Base-by-base conservation (phyloP, 2,329 filamentous ascomycete genomes). In the Kalaharituber pfeilii region DNA sequence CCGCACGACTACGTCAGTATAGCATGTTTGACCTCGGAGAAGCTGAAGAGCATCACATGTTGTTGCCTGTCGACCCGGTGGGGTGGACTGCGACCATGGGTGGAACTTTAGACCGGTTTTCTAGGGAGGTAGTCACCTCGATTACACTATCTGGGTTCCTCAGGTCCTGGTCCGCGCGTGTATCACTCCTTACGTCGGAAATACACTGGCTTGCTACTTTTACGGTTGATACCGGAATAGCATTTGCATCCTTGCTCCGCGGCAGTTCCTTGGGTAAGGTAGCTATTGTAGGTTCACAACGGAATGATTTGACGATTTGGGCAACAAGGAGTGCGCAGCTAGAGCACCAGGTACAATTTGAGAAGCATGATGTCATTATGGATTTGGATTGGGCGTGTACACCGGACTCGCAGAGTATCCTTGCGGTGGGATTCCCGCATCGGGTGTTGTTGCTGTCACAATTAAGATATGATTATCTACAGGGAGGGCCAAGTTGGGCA, bases 351-450 rank as follows among this genome's bases (percentile, higher is more conserved):
- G 78, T 89, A 62, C 75, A 79, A 27, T 91, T 87, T 59, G 29
- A 29, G 11, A 54, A 57, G 25, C 76, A 82, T 59, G 83, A 91
- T 62, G 76, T 75, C 5, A 86, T 95, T 39, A 80, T 82, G 59
- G 88, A 94, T 67, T 76, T 95, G 11, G 87, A 94, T 67, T 95
- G 89, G 89, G 89, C 87, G 0, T 89, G 85, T 2, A 94, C 88
- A 0, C 86, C 86, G 0, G 86, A 94, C 66, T 80, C 80, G 50
- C 86, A 94, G 64, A 89, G 85, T 1, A 87, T 95, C 53, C 72
- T 95, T 20, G 86, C 88, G 1, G 85, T 95, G n/a, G 87, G 88
- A 0, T 94, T 94, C 64, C 81, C 82, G n/a, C 84, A 88, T 60
- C 79, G 83, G 54, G 82, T 95, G 4, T 69, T 93, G 27, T 73